Evolutionary conservation across 2,329 filamentous ascomycete species (phyloP).

Genomic region (Xylaria sp.): DNA sequence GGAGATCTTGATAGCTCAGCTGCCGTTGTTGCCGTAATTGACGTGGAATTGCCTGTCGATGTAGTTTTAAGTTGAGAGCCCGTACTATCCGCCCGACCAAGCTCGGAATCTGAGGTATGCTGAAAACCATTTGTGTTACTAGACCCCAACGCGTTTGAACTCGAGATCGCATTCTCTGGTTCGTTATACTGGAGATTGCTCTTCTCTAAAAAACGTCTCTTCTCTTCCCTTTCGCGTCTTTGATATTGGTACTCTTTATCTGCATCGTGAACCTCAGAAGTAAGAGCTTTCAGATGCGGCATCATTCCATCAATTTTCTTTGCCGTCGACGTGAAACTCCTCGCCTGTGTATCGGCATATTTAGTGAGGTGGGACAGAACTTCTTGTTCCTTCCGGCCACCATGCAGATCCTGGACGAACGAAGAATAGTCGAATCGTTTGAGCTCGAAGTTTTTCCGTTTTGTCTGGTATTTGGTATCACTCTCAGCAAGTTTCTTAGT

Average conservation of each 20-base stretch:
- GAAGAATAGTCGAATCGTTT: constrained; percentile 99
- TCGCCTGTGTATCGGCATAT: constrained; percentile 91
- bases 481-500: constrained; percentile 96
- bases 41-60: constrained; percentile 56
- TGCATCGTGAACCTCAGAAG: constrained; percentile 87
- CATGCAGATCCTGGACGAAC: constrained; percentile 99
- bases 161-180: constrained; percentile 66
- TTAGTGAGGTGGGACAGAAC: constrained; percentile 93
- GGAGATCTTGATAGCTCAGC: constrained; percentile 67
- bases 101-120: constrained; percentile 72
- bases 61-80: constrained; percentile 71
- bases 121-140: constrained; percentile 57
- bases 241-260: constrained; percentile 98
- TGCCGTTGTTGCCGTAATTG: constrained; percentile 47
- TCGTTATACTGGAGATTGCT: constrained; percentile 79
- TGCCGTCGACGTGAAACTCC: constrained; percentile 81
- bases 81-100: constrained; percentile 78
- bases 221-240: constrained; percentile 93
- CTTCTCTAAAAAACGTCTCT: constrained; percentile 88
- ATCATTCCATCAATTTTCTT: constrained; percentile 88
- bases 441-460: constrained; percentile 93
- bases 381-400: constrained; percentile 97
- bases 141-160: constrained; percentile 50
- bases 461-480: constrained; percentile 94
- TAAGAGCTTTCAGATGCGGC: constrained; percentile 89